Percentiles rank a stretch among this genome's conserved stretches.
These are phyloP conservation scores for Hymenoscyphus fraxineus DNA, from an alignment of 2,329 filamentous ascomycete genomes.

Conservation along the genomic window DNA sequence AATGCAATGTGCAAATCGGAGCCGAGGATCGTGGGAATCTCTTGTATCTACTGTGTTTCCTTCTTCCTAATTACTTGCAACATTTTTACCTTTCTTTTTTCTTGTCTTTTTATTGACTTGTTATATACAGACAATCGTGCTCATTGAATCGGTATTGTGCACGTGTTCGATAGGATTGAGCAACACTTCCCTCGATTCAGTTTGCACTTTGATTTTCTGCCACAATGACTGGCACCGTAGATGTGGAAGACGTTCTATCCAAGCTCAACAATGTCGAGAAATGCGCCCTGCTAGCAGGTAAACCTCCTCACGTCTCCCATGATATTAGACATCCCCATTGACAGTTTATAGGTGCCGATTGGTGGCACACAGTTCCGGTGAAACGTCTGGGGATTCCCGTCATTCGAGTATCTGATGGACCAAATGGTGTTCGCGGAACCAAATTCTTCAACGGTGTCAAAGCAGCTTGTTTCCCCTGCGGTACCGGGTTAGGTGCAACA, in stretches of 20 bases:
- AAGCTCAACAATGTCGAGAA: slow-evolving; percentile 52
- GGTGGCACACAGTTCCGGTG: slow-evolving; percentile 31
- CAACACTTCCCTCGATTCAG: neutral
- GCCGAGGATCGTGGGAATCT: neutral
- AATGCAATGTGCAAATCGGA: neutral
- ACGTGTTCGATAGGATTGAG: neutral
- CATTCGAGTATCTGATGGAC: slow-evolving; percentile 36
- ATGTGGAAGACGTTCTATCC: slow-evolving; percentile 52
- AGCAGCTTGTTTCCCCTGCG: slow-evolving; percentile 44
- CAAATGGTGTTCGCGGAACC: slow-evolving; percentile 36
- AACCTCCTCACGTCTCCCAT: neutral
- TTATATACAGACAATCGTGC: neutral
- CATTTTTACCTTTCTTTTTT: neutral
- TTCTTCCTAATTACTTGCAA: neutral
- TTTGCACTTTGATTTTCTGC: neutral
- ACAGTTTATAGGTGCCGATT: slow-evolving; percentile 28
- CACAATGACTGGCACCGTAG: slow-evolving; percentile 46
- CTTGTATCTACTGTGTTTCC: neutral
- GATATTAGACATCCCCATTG: neutral
- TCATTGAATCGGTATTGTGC: neutral
- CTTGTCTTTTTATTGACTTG: neutral
- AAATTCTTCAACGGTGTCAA: slow-evolving; percentile 38
- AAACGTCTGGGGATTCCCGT: slow-evolving; percentile 31
- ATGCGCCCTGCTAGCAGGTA: slow-evolving; percentile 50
- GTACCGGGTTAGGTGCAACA: slow-evolving; percentile 53